Evolutionary conservation across 1,284 basidiomycete species (phyloP), one percentile per base, ranked within the genome.

Genomic region (Erythrobasidium hasegawianum): DNA sequence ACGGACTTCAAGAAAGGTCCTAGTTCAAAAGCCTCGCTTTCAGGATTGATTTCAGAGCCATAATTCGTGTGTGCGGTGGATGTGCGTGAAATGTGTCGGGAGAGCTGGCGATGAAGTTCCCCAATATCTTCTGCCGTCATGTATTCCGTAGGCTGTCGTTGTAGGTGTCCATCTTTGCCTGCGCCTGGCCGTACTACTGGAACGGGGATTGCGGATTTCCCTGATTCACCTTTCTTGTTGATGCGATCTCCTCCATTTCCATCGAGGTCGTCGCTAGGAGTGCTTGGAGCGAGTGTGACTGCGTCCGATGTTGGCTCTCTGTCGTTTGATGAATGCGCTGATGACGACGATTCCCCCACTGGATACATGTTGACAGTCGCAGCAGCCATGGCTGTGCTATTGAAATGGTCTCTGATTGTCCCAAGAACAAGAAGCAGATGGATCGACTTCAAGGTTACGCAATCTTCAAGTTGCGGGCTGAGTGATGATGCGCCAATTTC

Each of bases 1-100:
- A 74, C 49, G 26, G 75, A 70, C 16, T 69, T 70, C 7, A 78
- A 70, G 68, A 76, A 75, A n/a, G 61, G 58, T 50, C 75, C 74
- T 27, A 78, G 74, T 57, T 78, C 76, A 40, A 78, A 78, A 18
- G 74, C 72, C 50, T 74, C 76, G 10, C 71, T 58, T 57, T 72
- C 70, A 64, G 75, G 72, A 43, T 62, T 61, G 45, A 49, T 27
- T 24, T 27, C 47, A 4, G 16, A 22, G 33, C 59, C 53, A 11
- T 33, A 33, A 11, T 33, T 33, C 11, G 33, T 33, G 27, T 38
- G 49, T 13, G 43, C 27, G 11, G 16, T 29, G 39, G 20, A n/a
- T 2, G 52, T 38, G 47, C 39, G 26, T 7, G 50, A 38, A 38
- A 56, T 55, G 24, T 38, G 47, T 22, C 53, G 29, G 18, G 60